Evolutionary conservation across 352 stramenopile species (phyloP).

Genomic region (Stramenopiles sp.): DNA sequence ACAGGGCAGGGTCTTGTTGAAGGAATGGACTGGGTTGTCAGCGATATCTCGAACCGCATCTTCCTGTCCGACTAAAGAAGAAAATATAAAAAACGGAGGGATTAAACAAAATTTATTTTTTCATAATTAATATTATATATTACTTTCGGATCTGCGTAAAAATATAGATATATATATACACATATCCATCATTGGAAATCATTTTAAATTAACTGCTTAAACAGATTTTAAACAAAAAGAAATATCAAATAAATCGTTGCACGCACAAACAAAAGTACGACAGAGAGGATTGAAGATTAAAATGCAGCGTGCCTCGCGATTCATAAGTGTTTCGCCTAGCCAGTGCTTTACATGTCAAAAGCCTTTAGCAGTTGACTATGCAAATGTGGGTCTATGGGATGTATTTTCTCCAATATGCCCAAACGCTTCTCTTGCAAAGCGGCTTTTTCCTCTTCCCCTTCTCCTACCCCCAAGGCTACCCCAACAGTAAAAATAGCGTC

Average conservation of each 20-base stretch:
- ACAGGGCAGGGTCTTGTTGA: constrained; percentile 78
- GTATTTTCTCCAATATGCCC: background rate
- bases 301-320: too few species aligned
- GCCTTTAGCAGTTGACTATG: background rate
- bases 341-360: background rate
- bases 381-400: background rate
- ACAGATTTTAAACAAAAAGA: too few species aligned
- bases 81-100: background rate
- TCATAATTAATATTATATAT: too few species aligned
- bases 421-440: background rate
- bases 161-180: too few species aligned
- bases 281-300: too few species aligned
- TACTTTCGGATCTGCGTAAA: too few species aligned
- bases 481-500: background rate
- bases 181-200: too few species aligned
- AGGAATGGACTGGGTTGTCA: constrained; percentile 92
- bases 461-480: background rate
- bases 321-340: too few species aligned
- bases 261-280: too few species aligned
- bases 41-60: constrained; percentile 82
- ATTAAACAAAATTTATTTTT: too few species aligned
- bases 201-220: too few species aligned
- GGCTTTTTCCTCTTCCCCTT: background rate
- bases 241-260: too few species aligned
- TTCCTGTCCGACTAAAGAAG: constrained; percentile 63